phyloP scores from a whole-genome alignment of 1,284 basidiomycete genomes.

The Pulveroboletus sp. region DNA sequence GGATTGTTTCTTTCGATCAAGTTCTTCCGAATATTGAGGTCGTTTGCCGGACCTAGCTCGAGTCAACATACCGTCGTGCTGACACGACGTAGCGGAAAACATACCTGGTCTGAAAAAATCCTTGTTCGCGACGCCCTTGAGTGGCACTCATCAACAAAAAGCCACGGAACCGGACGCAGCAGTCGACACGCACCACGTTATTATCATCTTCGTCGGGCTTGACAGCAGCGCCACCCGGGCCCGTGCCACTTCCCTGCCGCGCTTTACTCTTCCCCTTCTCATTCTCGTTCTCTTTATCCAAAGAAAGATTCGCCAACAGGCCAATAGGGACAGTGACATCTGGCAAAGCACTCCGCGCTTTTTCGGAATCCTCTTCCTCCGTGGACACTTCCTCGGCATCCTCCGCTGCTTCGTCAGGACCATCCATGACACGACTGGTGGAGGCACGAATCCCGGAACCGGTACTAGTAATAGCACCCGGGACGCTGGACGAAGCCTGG shows the following conservation, averaged over 20 bases:
- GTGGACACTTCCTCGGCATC: conserved; percentile 33
- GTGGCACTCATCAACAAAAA: conserved; percentile 28
- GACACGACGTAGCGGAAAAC: conserved; percentile 12
- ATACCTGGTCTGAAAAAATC: conserved; percentile 79
- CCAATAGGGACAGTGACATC: conserved; percentile 72
- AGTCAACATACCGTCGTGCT: not conserved
- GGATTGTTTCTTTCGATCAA: conserved; percentile 80
- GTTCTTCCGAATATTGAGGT: conserved; percentile 65
- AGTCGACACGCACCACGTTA: conserved; percentile 53
- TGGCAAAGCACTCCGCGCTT: conserved; percentile 54
- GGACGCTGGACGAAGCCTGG: conserved; percentile 30
- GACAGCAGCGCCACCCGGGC: conserved; percentile 5
- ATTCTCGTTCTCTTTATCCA: conserved; percentile 52
- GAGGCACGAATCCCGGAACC: not conserved
- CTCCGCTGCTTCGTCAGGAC: conserved; percentile 18
- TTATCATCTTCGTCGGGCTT: conserved; percentile 55
- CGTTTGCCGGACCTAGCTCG: conserved; percentile 61
- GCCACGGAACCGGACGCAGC: not conserved
- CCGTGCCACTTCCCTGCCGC: conserved; percentile 10
- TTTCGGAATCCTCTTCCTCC: conserved; percentile 41
- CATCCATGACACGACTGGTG: not conserved
- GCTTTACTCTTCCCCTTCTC: conserved; percentile 40
- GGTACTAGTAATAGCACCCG: not conserved
- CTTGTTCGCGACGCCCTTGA: conserved; percentile 69
- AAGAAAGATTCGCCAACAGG: conserved; percentile 67